Percentiles rank a stretch among this genome's conserved stretches.
Evolutionary conservation across 352 stramenopile genomes (phyloP).

Genomic region (Globisporangium polare): DNA sequence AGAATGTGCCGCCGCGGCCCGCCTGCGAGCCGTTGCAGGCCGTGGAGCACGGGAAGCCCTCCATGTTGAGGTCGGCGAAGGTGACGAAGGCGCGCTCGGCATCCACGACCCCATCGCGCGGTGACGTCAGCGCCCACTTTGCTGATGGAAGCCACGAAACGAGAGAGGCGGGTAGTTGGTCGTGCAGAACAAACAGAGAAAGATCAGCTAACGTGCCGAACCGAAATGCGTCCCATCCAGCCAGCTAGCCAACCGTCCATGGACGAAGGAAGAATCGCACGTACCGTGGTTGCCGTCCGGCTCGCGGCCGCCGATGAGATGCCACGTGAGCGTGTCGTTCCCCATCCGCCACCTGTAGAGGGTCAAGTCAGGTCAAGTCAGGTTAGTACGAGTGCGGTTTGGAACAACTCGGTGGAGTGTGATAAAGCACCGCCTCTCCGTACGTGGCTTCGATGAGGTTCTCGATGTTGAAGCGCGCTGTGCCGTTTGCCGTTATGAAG

Average conservation of each 20-base stretch:
- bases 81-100: slow-evolving; percentile 30
- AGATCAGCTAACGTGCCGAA: too few relatives aligned
- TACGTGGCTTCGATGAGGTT: slow-evolving; percentile 69
- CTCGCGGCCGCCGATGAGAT: slow-evolving; percentile 50
- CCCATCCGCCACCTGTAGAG: slow-evolving; percentile 29
- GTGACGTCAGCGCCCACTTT: slow-evolving; percentile 68
- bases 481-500: slow-evolving; percentile 36
- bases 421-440: not conserved
- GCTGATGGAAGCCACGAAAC: slow-evolving; percentile 18
- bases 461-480: slow-evolving; percentile 67
- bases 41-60: slow-evolving; percentile 75
- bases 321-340: slow-evolving; percentile 49
- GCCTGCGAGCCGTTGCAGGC: slow-evolving; percentile 68
- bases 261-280: not conserved
- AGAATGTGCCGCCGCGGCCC: slow-evolving; percentile 69
- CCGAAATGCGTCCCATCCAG: not conserved
- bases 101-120: slow-evolving; percentile 22
- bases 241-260: not conserved
- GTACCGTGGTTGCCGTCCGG: slow-evolving; percentile 62
- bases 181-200: not conserved
- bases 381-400: not conserved
- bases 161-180: not conserved
- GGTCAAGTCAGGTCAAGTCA: not conserved
- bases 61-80: slow-evolving; percentile 81
- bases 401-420: too few relatives aligned